Conservation (phyloP, 1,139 yeast genomes). For the Candida neerlandica region DNA sequence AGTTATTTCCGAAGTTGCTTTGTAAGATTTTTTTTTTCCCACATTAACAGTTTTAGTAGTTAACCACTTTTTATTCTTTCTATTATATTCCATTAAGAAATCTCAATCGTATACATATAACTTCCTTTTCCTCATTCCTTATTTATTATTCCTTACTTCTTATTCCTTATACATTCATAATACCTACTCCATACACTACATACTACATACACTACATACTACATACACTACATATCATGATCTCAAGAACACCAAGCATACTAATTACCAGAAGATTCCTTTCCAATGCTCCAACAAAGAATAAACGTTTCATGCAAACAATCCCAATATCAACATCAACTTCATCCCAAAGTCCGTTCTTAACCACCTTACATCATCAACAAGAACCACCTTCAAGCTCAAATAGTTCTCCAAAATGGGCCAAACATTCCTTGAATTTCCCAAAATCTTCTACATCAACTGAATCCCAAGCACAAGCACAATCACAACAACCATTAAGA, state of each 20-base stretch:
- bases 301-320: constrained; percentile 48
- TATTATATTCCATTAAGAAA: no score
- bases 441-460: constrained; percentile 13
- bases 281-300: constrained; percentile 18
- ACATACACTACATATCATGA: constrained; percentile 8
- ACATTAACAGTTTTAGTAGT: not conserved
- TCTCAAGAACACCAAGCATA: constrained; percentile 11
- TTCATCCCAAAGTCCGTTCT: constrained; percentile 23
- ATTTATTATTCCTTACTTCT: not conserved
- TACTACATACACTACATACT: not conserved
- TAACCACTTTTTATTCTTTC: not conserved
- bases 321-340: constrained; percentile 29
- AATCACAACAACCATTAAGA: constrained; percentile 26
- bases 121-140: not conserved
- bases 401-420: constrained; percentile 23
- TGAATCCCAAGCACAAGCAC: not conserved
- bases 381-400: constrained; percentile 13
- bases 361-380: constrained; percentile 31
- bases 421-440: constrained; percentile 22
- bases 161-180: not conserved
- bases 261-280: constrained; percentile 12
- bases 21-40: not conserved
- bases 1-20: no score
- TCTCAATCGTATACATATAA: no score
- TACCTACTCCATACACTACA: not conserved